A percentile compares a stretch with the other conserved stretches of the same genome.
phyloP scores from a whole-genome alignment of 768 basidiomycete genomes.

The Cystofilobasidium bisporidii region DNA sequence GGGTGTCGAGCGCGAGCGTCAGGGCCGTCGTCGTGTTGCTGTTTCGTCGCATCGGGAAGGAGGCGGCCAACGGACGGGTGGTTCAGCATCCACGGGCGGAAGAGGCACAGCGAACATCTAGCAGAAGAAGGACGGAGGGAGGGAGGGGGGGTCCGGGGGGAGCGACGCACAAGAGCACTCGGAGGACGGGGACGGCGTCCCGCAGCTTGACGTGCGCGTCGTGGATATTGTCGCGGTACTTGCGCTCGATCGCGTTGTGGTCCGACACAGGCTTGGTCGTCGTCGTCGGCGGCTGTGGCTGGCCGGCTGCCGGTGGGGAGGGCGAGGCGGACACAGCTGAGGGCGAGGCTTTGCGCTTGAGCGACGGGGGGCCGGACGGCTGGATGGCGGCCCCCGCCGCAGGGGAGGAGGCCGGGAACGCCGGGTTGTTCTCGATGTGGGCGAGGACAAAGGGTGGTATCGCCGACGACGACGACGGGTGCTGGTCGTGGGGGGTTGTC shows the following conservation, averaged over 20 bases:
- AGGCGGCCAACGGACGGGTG: no score
- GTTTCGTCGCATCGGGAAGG: no score
- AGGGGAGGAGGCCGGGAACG: neutral
- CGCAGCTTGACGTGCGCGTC: slow-evolving; percentile 21
- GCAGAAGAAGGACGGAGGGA: no score
- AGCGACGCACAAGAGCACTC: slow-evolving; percentile 19
- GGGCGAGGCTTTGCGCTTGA: slow-evolving; percentile 7
- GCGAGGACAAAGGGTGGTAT: slow-evolving; percentile 20
- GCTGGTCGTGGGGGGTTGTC: neutral
- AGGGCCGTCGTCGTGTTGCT: slow-evolving; percentile 21
- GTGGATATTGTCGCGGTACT: slow-evolving; percentile 26
- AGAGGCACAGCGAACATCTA: no score
- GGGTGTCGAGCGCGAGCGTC: slow-evolving; percentile 21
- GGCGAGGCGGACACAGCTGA: neutral
- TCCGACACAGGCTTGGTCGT: slow-evolving; percentile 14
- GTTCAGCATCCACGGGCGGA: no score
- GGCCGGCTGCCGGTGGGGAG: neutral
- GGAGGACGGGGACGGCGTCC: slow-evolving; percentile 26
- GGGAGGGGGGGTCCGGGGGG: no score
- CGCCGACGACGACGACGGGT: neutral
- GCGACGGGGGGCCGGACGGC: neutral
- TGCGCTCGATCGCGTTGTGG: slow-evolving; percentile 28
- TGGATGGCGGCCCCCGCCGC: neutral
- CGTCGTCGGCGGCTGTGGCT: neutral
- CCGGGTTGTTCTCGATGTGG: slow-evolving; percentile 2